These are phyloP conservation scores for Termitomyces sp. DNA, from an alignment of 768 basidiomycete species.

Conservation along the genomic window DNA sequence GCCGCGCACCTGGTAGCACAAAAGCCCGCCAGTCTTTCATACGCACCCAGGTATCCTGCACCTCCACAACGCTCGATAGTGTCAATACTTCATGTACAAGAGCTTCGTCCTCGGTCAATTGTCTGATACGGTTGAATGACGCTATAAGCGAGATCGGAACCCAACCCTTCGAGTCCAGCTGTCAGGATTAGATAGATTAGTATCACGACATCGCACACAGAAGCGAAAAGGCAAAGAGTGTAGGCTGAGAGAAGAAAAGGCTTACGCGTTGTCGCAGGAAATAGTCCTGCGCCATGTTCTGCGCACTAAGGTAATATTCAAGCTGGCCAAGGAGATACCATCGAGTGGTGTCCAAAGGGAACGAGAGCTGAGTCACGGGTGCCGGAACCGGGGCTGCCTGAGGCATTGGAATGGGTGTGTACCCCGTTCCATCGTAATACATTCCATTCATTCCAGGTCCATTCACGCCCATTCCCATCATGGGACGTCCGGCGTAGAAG, in stretches of 20 bases:
- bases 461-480: slow-evolving; percentile 9
- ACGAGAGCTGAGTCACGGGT: slow-evolving; percentile 23
- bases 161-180: slow-evolving; percentile 94
- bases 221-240: background rate
- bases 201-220: background rate
- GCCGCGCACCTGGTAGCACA: slow-evolving; percentile 56
- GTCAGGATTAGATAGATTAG: background rate
- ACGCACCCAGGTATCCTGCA: slow-evolving; percentile 62
- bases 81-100: slow-evolving; percentile 67
- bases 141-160: slow-evolving; percentile 76
- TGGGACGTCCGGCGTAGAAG: background rate
- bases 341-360: slow-evolving; percentile 59
- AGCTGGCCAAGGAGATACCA: slow-evolving; percentile 75
- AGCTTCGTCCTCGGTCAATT: slow-evolving; percentile 51
- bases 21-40: slow-evolving; percentile 62
- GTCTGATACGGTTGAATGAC: slow-evolving; percentile 80
- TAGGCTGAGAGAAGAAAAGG: slow-evolving; percentile 1
- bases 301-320: slow-evolving; percentile 88
- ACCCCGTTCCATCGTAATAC: slow-evolving; percentile 24
- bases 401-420: slow-evolving; percentile 9
- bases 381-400: slow-evolving; percentile 18
- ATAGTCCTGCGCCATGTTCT: slow-evolving; percentile 87
- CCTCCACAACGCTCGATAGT: slow-evolving; percentile 65
- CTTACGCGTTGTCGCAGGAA: slow-evolving; percentile 74
- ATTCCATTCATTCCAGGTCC: slow-evolving; percentile 6